Evolutionary conservation across 2,329 filamentous ascomycete species (phyloP).

Genomic region (Tolypocladium guangdongense): DNA sequence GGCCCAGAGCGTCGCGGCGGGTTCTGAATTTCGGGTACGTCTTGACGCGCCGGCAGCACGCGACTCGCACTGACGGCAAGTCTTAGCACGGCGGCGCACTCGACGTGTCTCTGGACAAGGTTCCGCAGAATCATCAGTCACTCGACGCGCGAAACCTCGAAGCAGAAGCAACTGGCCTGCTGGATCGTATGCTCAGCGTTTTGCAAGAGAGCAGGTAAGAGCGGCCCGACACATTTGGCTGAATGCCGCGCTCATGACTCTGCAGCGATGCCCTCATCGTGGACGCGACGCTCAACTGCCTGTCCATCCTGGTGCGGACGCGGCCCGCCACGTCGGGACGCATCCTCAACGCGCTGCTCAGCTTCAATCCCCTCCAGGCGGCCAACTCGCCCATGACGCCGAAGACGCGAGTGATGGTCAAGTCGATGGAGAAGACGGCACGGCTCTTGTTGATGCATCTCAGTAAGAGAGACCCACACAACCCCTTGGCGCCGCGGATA

Average conservation of each 20-base stretch:
- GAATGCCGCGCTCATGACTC: conserved; percentile 3
- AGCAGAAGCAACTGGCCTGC: conserved; percentile 80
- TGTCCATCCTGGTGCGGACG: conserved; percentile 72
- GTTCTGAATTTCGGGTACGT: conserved; percentile 72
- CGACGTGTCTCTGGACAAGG: conserved; percentile 78
- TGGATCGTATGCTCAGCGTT: conserved; percentile 77
- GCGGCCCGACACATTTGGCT: not conserved
- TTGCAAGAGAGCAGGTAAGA: conserved; percentile 78
- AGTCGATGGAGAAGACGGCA: conserved; percentile 91
- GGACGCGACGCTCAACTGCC: conserved; percentile 81
- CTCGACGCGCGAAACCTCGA: conserved; percentile 74
- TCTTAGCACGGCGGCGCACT: conserved; percentile 34
- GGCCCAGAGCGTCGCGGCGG: conserved; percentile 76
- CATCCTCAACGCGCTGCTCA: conserved; percentile 74
- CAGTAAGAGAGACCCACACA: conserved; percentile 74
- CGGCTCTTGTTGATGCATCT: conserved; percentile 75
- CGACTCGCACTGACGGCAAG: conserved; percentile 10
- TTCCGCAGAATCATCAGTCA: conserved; percentile 72
- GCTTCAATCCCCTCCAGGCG: conserved; percentile 82
- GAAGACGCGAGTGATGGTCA: conserved; percentile 69
- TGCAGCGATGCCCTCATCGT: conserved; percentile 74
- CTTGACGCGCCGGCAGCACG: not conserved
- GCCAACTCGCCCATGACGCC: conserved; percentile 68
- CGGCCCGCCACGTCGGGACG: conserved; percentile 74
- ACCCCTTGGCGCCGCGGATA: conserved; percentile 64